Percentiles rank a stretch among this genome's conserved stretches.
Evolutionary conservation across 2,329 filamentous ascomycete genomes (phyloP).

Genomic region (Aurifilum marmelostoma): DNA sequence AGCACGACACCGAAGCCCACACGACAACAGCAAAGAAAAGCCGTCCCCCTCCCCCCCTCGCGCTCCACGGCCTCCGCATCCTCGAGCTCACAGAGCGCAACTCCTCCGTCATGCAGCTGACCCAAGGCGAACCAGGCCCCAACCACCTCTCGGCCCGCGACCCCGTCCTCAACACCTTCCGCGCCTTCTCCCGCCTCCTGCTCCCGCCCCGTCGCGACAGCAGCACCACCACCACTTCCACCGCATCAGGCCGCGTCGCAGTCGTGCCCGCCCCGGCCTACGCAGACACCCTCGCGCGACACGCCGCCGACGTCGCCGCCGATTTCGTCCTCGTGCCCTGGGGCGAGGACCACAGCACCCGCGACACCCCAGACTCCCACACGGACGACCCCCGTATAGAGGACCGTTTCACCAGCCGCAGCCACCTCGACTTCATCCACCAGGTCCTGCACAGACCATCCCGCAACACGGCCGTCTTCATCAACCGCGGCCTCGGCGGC

Average conservation of each 20-base stretch:
- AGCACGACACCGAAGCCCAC: conserved; percentile 31
- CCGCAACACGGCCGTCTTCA: conserved; percentile 76
- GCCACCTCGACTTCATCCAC: conserved; percentile 76
- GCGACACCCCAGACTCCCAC: conserved; percentile 49
- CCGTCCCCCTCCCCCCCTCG: conserved; percentile 49
- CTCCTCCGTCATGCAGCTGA: conserved; percentile 93
- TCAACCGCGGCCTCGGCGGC: conserved; percentile 66
- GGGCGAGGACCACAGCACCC: conserved; percentile 73
- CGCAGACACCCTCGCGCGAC: conserved; percentile 73
- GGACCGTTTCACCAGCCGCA: conserved; percentile 63
- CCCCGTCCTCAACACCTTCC: conserved; percentile 88
- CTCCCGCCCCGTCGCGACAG: conserved; percentile 44
- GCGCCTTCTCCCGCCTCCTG: conserved; percentile 76
- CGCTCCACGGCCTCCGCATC: conserved; percentile 83
- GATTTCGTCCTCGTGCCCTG: conserved; percentile 86
- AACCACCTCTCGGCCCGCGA: conserved; percentile 68
- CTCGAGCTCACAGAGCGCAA: conserved; percentile 88
- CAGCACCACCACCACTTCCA: conserved; percentile 67
- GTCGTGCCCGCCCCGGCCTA: conserved; percentile 79
- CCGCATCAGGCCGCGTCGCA: conserved; percentile 71
- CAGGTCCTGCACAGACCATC: conserved; percentile 64
- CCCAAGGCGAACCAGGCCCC: conserved; percentile 66
- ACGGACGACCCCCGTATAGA: conserved; percentile 43
- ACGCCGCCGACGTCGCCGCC: conserved; percentile 69
- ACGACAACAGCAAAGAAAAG: conserved; percentile 38